A percentile compares a stretch with the other conserved stretches of the same genome.
Evolutionary conservation across 441 rosid species (phyloP).

Genomic region (Mallotus repandus): DNA sequence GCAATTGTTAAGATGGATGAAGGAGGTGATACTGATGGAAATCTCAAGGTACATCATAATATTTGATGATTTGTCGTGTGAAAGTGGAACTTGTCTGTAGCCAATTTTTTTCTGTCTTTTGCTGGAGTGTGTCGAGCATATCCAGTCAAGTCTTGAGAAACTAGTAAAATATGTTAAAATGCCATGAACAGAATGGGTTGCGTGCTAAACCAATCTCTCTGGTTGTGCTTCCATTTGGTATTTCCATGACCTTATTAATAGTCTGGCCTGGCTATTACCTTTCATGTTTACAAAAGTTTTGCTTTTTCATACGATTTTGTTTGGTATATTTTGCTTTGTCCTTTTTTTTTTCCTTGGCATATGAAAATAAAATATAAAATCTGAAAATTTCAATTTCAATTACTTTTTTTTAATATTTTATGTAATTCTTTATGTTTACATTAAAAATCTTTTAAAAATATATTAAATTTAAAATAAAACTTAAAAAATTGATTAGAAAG

Average conservation of each 20-base stretch:
- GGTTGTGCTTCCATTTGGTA: slow-evolving; percentile 97
- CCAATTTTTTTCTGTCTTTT: slow-evolving; percentile 30
- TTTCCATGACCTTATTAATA: slow-evolving; percentile 20
- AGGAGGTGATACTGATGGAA: slow-evolving; percentile 55
- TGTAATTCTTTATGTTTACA: too few species aligned
- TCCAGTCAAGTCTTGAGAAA: slow-evolving; percentile 81
- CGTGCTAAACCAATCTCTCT: slow-evolving; percentile 85
- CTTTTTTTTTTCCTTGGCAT: neutral
- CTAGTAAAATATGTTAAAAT: slow-evolving; percentile 75
- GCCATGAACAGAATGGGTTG: slow-evolving; percentile 90
- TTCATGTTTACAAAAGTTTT: neutral
- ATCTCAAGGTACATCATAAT: slow-evolving; percentile 52
- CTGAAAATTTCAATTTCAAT: too few species aligned
- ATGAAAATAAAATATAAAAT: too few species aligned
- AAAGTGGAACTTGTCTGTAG: slow-evolving; percentile 21
- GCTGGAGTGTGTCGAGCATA: slow-evolving; percentile 70
- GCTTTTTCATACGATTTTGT: slow-evolving; percentile 7
- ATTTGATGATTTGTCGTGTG: slow-evolving; percentile 23
- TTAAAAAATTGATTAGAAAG: too few species aligned
- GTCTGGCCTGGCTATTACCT: slow-evolving; percentile 14
- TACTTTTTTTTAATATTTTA: too few species aligned
- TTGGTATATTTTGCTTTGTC: slow-evolving; percentile 10
- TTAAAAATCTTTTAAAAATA: too few species aligned
- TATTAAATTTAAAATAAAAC: too few species aligned
- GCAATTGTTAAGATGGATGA: slow-evolving; percentile 80